Evolutionary conservation across 129 eudicot genomes (phyloP).

Genomic region (Escallonia herrerae): DNA sequence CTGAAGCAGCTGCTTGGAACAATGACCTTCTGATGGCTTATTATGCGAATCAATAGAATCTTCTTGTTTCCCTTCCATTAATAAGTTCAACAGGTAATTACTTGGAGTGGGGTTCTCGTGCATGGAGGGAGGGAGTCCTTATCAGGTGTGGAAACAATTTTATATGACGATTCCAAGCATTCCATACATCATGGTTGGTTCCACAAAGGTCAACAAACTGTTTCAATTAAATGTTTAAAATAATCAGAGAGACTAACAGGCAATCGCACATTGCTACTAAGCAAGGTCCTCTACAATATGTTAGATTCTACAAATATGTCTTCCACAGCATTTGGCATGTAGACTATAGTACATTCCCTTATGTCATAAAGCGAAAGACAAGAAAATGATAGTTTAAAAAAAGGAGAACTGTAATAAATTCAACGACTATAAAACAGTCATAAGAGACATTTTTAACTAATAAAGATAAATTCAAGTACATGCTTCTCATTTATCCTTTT

Average conservation of each 20-base stretch:
- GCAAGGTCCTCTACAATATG: no score
- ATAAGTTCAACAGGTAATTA: slow-evolving; percentile 18
- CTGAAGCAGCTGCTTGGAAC: slow-evolving; percentile 13
- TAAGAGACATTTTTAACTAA: no score
- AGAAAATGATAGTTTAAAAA: no score
- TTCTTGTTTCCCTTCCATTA: slow-evolving; percentile 25
- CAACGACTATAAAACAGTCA: no score
- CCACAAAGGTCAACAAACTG: slow-evolving; percentile 91
- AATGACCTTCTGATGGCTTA: slow-evolving; percentile 14
- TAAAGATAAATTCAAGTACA: no score
- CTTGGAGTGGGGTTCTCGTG: slow-evolving; percentile 24
- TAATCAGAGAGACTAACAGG: slow-evolving; percentile 12
- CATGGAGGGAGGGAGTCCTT: slow-evolving; percentile 31
- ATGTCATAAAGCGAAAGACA: no score
- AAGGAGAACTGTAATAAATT: no score
- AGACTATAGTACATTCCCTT: no score
- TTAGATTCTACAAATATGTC: no score
- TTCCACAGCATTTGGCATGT: no score
- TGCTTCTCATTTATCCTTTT: no score
- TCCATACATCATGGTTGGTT: slow-evolving; percentile 51
- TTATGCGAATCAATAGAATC: slow-evolving; percentile 7
- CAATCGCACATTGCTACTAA: not conserved
- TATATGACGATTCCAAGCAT: slow-evolving; percentile 84
- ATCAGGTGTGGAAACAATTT: slow-evolving; percentile 55
- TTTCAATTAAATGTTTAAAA: slow-evolving; percentile 4